Base-by-base conservation (phyloP, 1,139 yeast genomes). In the Yamadazyma blattariae region DNA sequence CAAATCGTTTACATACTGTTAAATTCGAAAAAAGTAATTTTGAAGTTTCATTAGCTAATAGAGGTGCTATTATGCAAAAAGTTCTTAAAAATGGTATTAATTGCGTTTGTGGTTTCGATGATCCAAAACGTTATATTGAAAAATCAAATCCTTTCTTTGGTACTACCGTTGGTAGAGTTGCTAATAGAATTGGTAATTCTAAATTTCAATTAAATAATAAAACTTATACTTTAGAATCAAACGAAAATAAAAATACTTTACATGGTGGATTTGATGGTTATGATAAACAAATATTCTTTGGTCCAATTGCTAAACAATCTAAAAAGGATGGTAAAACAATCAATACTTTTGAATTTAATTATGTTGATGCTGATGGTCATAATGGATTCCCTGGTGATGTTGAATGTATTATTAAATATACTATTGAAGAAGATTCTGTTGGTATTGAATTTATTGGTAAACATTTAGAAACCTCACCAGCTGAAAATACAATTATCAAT, bases 161-260 rank as follows among this genome's bases (percentile, higher is more conserved):
- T 26, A 74, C 83, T 25, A 74, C 82, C 15, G 71, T 79, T 25
- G 88, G 88, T 17, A 67, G 87, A 36, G 73, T 64, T 39, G 85
- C 86, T 38, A 81, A 81, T 55, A 64, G 88, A 44, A 71, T 81
- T 38, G 60, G 67, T 22, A 62, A 64, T 20, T 82, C 77, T 17
- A 46, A 52, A 35, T 64, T 78, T 44, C 44, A 48, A 17, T 47
- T 77, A 15, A 60, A 64, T 34, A 79, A 74, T 3, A 50, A 58
- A 36, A 49, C 55, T 13, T 71, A 64, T 48, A 52, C 59, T 16
- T 54, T 79, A 35, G 63, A 65, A 7, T 49, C 59, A 23, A 77
- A 75, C 52, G 75, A 74, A 41, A 58, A 58, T 21, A 42, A 40
- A 6, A 63, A 65, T 32, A 66, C 77, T 25, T 63, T 79, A 30